Conservation (phyloP, 352 stramenopile genomes). For the Phytophthora kernoviae region DNA sequence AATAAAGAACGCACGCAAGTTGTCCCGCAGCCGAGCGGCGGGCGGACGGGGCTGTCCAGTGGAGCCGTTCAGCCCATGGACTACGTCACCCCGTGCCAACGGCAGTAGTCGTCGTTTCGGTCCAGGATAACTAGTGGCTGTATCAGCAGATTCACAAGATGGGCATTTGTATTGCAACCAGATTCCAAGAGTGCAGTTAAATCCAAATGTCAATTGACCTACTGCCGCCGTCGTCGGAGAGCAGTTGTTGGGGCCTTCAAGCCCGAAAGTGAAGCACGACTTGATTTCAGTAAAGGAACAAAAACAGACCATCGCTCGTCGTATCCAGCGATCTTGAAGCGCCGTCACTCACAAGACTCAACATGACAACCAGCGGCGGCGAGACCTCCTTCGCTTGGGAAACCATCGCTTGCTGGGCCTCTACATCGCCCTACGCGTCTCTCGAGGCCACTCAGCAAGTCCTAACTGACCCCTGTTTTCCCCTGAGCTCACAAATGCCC, state of each 20-base stretch:
- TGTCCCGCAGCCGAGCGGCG: too few relatives aligned
- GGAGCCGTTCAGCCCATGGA: too few relatives aligned
- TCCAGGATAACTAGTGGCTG: too few relatives aligned
- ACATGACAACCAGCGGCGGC: conserved; percentile 6
- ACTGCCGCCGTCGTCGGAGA: conserved; percentile 14
- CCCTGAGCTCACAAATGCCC: neutral
- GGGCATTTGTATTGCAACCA: too few relatives aligned
- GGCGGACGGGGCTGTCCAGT: too few relatives aligned
- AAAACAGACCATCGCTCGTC: neutral
- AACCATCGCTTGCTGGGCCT: conserved; percentile 19
- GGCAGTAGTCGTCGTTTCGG: conserved; percentile 4
- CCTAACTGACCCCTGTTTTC: conserved; percentile 6
- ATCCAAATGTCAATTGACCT: too few relatives aligned
- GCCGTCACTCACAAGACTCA: neutral
- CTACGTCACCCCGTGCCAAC: too few relatives aligned
- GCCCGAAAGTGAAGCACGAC: too few relatives aligned
- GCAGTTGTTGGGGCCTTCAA: too few relatives aligned
- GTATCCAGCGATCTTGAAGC: conserved; percentile 27
- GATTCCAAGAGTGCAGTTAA: too few relatives aligned
- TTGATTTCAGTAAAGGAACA: neutral
- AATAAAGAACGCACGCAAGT: neutral
- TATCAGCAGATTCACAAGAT: too few relatives aligned
- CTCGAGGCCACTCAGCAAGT: neutral
- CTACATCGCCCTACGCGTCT: neutral
- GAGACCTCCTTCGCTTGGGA: conserved; percentile 13